Percentiles rank a stretch among this genome's conserved stretches.
phyloP scores from a whole-genome alignment of 441 rosid genomes.

The Raphanus hybrid region DNA sequence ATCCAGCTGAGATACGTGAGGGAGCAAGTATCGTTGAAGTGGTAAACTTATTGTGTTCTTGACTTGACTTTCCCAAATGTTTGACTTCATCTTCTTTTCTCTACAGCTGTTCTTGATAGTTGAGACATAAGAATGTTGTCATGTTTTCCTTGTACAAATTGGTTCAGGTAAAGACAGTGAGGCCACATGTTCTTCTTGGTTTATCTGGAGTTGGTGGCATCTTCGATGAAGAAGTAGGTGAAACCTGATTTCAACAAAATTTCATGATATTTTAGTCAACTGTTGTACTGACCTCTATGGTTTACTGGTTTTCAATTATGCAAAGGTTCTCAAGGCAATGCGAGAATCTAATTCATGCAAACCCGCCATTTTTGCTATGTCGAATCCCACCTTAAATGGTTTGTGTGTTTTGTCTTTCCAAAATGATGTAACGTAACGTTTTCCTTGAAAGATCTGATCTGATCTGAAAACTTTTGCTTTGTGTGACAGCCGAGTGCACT shows the following conservation, averaged over 20 bases:
- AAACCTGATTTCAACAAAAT: not conserved
- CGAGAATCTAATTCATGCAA: constrained; percentile 76
- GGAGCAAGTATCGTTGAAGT: constrained; percentile 90
- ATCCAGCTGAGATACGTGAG: constrained; percentile 68
- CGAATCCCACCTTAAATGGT: constrained; percentile 98
- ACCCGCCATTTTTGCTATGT: constrained; percentile 98
- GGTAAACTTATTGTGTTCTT: constrained; percentile 56
- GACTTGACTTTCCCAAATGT: too few relatives aligned
- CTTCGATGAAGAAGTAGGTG: constrained; percentile 63
- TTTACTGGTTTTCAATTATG: constrained; percentile 12
- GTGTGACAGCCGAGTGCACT: constrained; percentile 86
- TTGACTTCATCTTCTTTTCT: too few relatives aligned
- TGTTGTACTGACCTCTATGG: not conserved
- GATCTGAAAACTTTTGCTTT: constrained; percentile 25
- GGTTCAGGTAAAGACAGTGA: constrained; percentile 82
- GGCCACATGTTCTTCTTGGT: constrained; percentile 97
- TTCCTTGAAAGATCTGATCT: constrained; percentile 29
- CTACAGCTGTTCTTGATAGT: constrained; percentile 31
- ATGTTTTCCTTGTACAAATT: constrained; percentile 1
- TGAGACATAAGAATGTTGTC: not conserved
- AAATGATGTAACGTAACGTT: constrained; percentile 20
- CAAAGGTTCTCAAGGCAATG: constrained; percentile 96
- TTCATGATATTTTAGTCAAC: too few relatives aligned
- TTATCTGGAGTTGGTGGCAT: constrained; percentile 81
- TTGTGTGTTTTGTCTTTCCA: constrained; percentile 40